Evolutionary conservation across 768 basidiomycete species (phyloP), one percentile per base, ranked within the genome.

Genomic region (Dendrothele bispora): DNA sequence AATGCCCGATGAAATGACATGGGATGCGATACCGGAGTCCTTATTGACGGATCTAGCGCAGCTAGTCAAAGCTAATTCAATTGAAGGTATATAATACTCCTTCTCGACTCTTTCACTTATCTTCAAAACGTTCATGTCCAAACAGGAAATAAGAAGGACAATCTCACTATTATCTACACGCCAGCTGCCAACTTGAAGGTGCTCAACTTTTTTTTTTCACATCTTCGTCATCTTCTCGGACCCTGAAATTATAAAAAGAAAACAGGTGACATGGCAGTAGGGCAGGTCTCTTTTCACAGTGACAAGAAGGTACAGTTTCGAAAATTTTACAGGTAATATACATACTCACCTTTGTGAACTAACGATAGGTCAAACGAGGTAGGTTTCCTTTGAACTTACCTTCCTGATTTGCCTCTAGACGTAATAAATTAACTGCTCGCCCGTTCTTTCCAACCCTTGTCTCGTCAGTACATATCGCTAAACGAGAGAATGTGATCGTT

Each of bases 211-310:
- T 40, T 34, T 10, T 54, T 22, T 18, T 25, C 18, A 10, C 46
- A 14, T 27, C 26, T 27, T 5, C 2, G 26, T 12, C 42, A 21
- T 21, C 39, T 21, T 34, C 11, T 10, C 5, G 30, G 18, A n/a
- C 24, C 25, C 15, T 20, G 39, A 7, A 25, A 8, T 20, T 10
- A 40, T 39, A 2, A 17, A 8, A 59, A 95, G 91, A 99, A 99
- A 91, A 86, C 89, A 6, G 95, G 95, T 3, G 93, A 95, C 61
- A 98, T 97, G 93, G 94, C 91, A 3, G 86, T 95, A 3, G 97
- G 97, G 1, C 88, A 94, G 59, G 97, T 99, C 0, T 89, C 92
- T 0, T 98, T 99, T 64, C 90, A 98, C 55, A 88, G 74, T 48
- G 92, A 97, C 60, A 93, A 95, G 61, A 77, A 75, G 68, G 92